Base-by-base conservation (phyloP, 441 rosid genomes). In the Adansonia madagascariensis region DNA sequence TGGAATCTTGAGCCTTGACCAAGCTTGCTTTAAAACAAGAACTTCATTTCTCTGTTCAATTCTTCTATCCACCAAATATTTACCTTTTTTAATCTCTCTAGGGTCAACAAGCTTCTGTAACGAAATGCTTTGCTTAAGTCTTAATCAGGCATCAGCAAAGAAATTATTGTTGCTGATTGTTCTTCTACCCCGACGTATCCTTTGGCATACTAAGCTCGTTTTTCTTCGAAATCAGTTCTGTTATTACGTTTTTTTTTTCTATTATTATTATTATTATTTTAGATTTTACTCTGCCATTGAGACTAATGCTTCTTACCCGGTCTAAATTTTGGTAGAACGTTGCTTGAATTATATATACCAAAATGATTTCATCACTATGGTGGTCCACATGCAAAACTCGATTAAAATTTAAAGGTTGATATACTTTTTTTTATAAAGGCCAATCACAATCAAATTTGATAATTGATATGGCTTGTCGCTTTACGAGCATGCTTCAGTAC, bases 401-500 rank as follows among this genome's bases (percentile, higher is more conserved):
- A 12, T 9, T 10, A 52, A 50, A 12, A 0, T 11, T 68, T 22
- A 11, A 46, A 1, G 50, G 4, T 41, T 1, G 35, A 31, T 31
- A 4, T 43, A n/a, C 9, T 24, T 0, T 22, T 50, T 27, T 70
- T 70, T 7, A 15, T 70, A 4, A 50, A 70, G 61, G 74, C 8
- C 15, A 8, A 31, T 24, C 59, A 14, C 43, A 1, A 69, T 49
- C 60, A 70, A 50, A 15, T n/a, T 53, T 10, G 27, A 6, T 17
- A 31, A 9, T 31, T 31, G 35, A 31, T 31, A 31, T 31, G n/a
- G 24, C n/a, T 44, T 6, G 27, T 75, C 47, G 71, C 46, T 52
- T 61, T 74, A 22, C 0, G 17, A 35, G 57, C 67, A 80, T 75
- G 84, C 93, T 92, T 88, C 75, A 79, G 62, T 77, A 59, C 91